Conservation (phyloP, 352 stramenopile genomes). For the Globisporangium splendens region DNA sequence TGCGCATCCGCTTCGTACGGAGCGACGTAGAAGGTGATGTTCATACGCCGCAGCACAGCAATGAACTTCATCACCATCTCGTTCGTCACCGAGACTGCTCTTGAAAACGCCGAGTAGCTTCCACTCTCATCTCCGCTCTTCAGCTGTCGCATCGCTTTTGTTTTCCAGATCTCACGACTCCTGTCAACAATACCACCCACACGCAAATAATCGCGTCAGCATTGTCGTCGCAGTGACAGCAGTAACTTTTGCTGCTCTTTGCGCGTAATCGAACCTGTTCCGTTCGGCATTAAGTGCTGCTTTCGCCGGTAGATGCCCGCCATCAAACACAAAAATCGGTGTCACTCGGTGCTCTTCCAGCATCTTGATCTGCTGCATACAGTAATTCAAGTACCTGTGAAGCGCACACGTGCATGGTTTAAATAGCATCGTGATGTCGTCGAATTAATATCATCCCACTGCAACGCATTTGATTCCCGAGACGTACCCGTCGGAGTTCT, state of each 20-base stretch:
- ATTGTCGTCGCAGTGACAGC: neutral
- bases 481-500: constrained; percentile 46
- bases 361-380: constrained; percentile 85
- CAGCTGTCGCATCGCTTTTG: constrained; percentile 30
- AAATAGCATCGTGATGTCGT: too few relatives aligned
- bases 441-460: too few relatives aligned
- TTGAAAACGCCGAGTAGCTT: constrained; percentile 33
- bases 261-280: constrained; percentile 27
- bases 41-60: constrained; percentile 48
- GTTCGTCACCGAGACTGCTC: constrained; percentile 62
- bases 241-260: neutral
- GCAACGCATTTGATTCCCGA: neutral
- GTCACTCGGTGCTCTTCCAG: constrained; percentile 81
- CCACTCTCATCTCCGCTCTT: constrained; percentile 20
- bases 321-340: constrained; percentile 93
- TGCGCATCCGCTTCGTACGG: constrained; percentile 98
- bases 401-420: too few relatives aligned
- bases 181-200: constrained; percentile 12
- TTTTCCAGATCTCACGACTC: constrained; percentile 33
- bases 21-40: constrained; percentile 92
- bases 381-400: constrained; percentile 81
- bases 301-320: constrained; percentile 89
- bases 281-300: constrained; percentile 43
- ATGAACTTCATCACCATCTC: constrained; percentile 76
- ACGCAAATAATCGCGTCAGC: constrained; percentile 6